A percentile compares a stretch with the other conserved stretches of the same genome.
These are phyloP conservation scores for Cenococcum geophilum DNA, from an alignment of 495 filamentous ascomycete genomes.

Conservation along the genomic window DNA sequence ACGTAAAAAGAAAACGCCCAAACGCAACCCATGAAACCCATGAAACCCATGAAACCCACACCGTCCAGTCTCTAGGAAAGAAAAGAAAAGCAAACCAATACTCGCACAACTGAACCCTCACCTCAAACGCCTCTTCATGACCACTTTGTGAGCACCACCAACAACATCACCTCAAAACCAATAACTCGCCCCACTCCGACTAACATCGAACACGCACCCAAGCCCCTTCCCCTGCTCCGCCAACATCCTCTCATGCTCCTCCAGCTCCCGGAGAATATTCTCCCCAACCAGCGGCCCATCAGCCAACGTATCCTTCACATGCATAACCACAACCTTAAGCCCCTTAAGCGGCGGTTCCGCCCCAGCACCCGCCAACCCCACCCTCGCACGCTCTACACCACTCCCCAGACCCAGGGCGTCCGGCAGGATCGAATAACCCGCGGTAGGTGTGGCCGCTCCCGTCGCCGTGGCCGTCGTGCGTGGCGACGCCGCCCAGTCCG, in stretches of 20 bases:
- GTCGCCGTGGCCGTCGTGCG: constrained; percentile 7
- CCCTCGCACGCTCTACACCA: constrained; percentile 12
- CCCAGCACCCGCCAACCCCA: constrained; percentile 11
- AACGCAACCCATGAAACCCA: too few species aligned
- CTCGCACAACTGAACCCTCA: too few species aligned
- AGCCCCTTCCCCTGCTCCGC: constrained; percentile 42
- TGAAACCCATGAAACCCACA: too few species aligned
- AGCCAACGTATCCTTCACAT: constrained; percentile 41
- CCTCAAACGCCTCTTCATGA: background rate
- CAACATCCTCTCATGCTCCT: constrained; percentile 52
- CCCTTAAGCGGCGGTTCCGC: constrained; percentile 46
- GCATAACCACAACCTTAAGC: constrained; percentile 43
- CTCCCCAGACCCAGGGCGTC: constrained; percentile 3
- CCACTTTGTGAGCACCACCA: background rate
- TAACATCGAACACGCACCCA: constrained; percentile 74
- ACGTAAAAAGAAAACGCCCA: too few species aligned
- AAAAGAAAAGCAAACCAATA: too few species aligned
- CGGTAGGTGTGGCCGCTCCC: constrained; percentile 7
- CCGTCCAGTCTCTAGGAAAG: too few species aligned
- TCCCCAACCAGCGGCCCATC: constrained; percentile 54
- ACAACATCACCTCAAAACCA: constrained; percentile 31
- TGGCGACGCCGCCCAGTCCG: constrained; percentile 18
- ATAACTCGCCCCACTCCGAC: constrained; percentile 48
- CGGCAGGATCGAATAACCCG: constrained; percentile 9
- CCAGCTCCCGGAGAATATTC: constrained; percentile 61